phyloP scores from a whole-genome alignment of 164 flowering plant genomes.

The Vitis rupestris region DNA sequence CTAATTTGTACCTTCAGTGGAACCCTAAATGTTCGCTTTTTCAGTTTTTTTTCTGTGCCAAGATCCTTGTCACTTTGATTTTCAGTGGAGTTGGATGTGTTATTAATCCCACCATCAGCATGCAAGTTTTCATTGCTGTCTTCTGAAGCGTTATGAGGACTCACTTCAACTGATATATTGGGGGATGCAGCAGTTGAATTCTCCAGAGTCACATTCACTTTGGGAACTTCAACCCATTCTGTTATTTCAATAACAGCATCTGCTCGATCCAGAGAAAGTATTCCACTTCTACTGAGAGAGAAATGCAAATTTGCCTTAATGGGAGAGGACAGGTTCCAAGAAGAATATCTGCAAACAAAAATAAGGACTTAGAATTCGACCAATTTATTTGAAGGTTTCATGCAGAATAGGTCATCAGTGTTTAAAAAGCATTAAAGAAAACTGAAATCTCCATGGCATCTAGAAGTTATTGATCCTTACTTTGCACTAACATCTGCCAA shows the following conservation, averaged over 20 bases:
- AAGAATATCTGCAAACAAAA: constrained; percentile 59
- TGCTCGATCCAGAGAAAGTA: constrained; percentile 83
- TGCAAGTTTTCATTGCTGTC: constrained; percentile 35
- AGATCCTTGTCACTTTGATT: constrained; percentile 40
- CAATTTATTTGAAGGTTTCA: background rate
- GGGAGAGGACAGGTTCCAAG: constrained; percentile 89
- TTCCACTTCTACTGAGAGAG: constrained; percentile 90
- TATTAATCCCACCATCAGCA: constrained; percentile 33
- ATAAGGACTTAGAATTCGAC: background rate
- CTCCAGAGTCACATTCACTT: constrained; percentile 67
- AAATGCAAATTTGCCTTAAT: constrained; percentile 91
- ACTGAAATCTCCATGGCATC: background rate
- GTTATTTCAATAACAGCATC: constrained; percentile 91
- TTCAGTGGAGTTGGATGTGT: constrained; percentile 33
- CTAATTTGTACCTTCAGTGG: constrained; percentile 69
- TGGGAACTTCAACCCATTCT: constrained; percentile 96
- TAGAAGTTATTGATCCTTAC: constrained; percentile 42
- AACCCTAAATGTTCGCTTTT: constrained; percentile 84
- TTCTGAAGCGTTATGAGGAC: constrained; percentile 41
- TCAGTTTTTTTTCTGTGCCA: constrained; percentile 79
- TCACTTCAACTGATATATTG: constrained; percentile 51
- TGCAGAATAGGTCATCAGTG: background rate
- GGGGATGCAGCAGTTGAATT: constrained; percentile 54
- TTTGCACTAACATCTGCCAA: constrained; percentile 77
- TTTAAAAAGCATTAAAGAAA: background rate